These are phyloP conservation scores for Trichothecium roseum DNA, from an alignment of 2,329 filamentous ascomycete species.

Conservation along the genomic window DNA sequence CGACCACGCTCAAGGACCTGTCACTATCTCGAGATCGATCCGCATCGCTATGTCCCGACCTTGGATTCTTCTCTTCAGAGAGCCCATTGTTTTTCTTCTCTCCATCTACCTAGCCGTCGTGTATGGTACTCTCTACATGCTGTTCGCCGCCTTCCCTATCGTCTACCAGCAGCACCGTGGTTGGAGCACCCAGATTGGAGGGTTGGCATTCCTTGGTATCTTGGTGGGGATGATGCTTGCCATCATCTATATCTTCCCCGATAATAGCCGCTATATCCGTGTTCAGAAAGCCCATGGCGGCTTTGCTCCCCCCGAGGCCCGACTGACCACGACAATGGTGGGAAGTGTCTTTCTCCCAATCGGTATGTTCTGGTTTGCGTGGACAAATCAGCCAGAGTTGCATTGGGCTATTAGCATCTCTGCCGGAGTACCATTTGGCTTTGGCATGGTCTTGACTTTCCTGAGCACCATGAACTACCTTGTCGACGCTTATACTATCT, in stretches of 20 bases:
- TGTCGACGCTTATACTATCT: conserved; percentile 56
- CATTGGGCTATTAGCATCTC: conserved; percentile 40
- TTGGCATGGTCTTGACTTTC: conserved; percentile 50
- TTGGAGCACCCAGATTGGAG: conserved; percentile 40
- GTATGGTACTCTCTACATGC: conserved; percentile 37
- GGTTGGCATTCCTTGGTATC: conserved; percentile 49
- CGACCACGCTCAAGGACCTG: conserved; percentile 31
- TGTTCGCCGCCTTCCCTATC: conserved; percentile 38
- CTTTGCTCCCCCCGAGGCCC: conserved; percentile 35
- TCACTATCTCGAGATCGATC: conserved; percentile 44
- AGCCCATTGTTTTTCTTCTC: conserved; percentile 51
- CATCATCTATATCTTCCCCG: conserved; percentile 33
- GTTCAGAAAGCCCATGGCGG: conserved; percentile 8
- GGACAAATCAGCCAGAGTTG: conserved; percentile 40
- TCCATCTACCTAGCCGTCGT: conserved; percentile 47
- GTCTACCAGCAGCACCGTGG: conserved; percentile 43
- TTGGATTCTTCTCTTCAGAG: conserved; percentile 48
- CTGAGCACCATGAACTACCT: conserved; percentile 49
- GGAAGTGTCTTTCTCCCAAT: conserved; percentile 42
- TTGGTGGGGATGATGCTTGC: conserved; percentile 46
- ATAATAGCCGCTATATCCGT: conserved; percentile 36
- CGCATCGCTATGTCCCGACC: conserved; percentile 44
- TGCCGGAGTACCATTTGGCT: conserved; percentile 33
- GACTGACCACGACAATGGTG: conserved; percentile 42
- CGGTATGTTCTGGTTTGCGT: conserved; percentile 49